Base-by-base conservation (phyloP, 2,329 filamentous ascomycete genomes). In the Aulographum hederae region DNA sequence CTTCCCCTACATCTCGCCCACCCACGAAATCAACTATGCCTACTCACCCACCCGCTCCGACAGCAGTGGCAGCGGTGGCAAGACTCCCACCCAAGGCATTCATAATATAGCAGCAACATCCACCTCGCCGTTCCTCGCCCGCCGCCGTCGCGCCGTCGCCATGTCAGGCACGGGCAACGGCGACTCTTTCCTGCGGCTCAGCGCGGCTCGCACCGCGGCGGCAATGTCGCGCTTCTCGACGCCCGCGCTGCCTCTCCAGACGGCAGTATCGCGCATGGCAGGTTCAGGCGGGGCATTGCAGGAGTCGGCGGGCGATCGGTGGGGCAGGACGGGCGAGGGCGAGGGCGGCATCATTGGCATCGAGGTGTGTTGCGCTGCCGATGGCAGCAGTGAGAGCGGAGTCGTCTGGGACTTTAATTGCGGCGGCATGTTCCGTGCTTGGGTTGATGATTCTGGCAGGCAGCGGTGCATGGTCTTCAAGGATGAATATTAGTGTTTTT, bases 271-370 rank as follows among this genome's bases (percentile, higher is more conserved):
- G 0, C 65, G 67, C 14, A 64, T 93, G 6, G 65, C 73, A 1
- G 85, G 84, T 0, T 70, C 66, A 0, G 63, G 62, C 1, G 84
- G 84, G 1, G 72, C 85, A 44, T 59, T 93, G 14, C 68, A 85
- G 48, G 64, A 59, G 40, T 82, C 74, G 38, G 81, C 84, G 0
- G 80, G 72, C 0, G 60, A 73, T 15, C 63, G 80, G 26, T 89
- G 80, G 78, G 63, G 63, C 2, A 63, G 58, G 34, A 78, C 74
- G 0, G 77, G 78, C 2, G 82, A 92, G 47, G 84, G 84, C 0
- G 69, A 79, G 46, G 84, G 81, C 1, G 84, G 84, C 0, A 78
- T 93, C 30, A 91, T 93, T 43, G 84, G 80, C 0, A 78, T 85
- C 28, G 77, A 84, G 44, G 51, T 67, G 15, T 59, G 59, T 0